These are phyloP conservation scores for Xenoacremonium recifei DNA, from an alignment of 2,329 filamentous ascomycete species.

Conservation along the genomic window DNA sequence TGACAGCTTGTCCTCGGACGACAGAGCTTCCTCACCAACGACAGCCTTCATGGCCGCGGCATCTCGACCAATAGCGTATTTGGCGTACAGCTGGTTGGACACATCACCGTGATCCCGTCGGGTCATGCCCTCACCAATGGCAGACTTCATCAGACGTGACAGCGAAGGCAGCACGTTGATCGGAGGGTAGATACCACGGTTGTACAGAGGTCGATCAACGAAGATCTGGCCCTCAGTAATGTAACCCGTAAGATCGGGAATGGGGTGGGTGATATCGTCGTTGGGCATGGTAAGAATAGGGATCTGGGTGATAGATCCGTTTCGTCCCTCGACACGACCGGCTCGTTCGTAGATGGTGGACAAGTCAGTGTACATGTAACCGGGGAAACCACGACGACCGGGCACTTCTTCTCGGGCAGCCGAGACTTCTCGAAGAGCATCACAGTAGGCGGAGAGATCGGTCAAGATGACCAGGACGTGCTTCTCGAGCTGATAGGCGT, in stretches of 20 bases:
- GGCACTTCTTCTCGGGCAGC: slow-evolving; percentile 98
- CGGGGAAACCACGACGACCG: slow-evolving; percentile 97
- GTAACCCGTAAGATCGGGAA: slow-evolving; percentile 97
- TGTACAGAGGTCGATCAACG: slow-evolving; percentile 88
- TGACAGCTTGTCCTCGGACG: slow-evolving; percentile 93
- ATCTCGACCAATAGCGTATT: slow-evolving; percentile 98
- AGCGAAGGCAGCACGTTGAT: slow-evolving; percentile 98
- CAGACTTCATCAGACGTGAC: slow-evolving; percentile 99
- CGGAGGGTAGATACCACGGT: slow-evolving; percentile 96
- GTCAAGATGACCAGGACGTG: slow-evolving; percentile 98
- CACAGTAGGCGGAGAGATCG: slow-evolving; percentile 96
- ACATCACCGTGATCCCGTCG: slow-evolving; percentile 97
- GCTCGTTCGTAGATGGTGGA: slow-evolving; percentile 99
- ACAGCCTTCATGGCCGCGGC: slow-evolving; percentile 99
- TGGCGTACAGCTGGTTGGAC: slow-evolving; percentile 98
- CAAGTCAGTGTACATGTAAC: slow-evolving; percentile 99
- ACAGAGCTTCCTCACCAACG: slow-evolving; percentile 95
- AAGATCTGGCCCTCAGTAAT: slow-evolving; percentile 99
- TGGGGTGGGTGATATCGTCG: slow-evolving; percentile 98
- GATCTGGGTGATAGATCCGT: slow-evolving; percentile 98
- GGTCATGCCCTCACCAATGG: slow-evolving; percentile 95
- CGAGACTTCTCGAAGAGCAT: slow-evolving; percentile 97
- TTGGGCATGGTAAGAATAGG: slow-evolving; percentile 99
- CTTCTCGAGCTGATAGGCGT: slow-evolving; percentile 99
- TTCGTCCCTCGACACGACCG: slow-evolving; percentile 93